phyloP scores from a whole-genome alignment of 2,329 filamentous ascomycete species.

The Diplodia intermedia region DNA sequence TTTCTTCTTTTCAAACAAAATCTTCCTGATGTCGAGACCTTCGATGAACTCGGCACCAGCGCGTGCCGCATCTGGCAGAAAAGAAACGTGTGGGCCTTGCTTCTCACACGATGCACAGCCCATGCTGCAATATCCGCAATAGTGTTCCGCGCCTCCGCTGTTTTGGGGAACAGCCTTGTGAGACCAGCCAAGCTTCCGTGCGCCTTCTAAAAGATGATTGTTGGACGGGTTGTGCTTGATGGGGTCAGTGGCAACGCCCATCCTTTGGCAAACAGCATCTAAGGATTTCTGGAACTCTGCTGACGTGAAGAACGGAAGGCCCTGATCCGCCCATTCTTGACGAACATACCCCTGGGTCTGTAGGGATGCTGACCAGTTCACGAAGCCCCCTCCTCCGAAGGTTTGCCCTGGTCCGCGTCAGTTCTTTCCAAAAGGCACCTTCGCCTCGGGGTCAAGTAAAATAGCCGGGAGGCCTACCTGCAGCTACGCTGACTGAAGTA shows the following conservation, averaged over 20 bases:
- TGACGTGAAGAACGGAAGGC: slow-evolving; percentile 76
- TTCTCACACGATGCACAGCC: slow-evolving; percentile 73
- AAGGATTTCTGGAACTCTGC: slow-evolving; percentile 77
- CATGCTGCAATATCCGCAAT: slow-evolving; percentile 69
- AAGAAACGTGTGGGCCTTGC: slow-evolving; percentile 77
- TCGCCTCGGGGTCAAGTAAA: background rate
- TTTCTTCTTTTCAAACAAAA: slow-evolving; percentile 69
- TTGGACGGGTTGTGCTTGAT: slow-evolving; percentile 79
- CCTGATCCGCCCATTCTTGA: slow-evolving; percentile 76
- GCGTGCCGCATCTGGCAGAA: slow-evolving; percentile 77
- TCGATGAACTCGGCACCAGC: slow-evolving; percentile 84
- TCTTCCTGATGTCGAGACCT: slow-evolving; percentile 74
- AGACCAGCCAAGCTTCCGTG: slow-evolving; percentile 74
- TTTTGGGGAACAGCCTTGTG: slow-evolving; percentile 79
- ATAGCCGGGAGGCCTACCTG: slow-evolving; percentile 40
- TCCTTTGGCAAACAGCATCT: slow-evolving; percentile 77
- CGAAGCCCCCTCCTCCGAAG: slow-evolving; percentile 85
- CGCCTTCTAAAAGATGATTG: slow-evolving; percentile 74
- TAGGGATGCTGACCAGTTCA: slow-evolving; percentile 79
- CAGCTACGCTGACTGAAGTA: slow-evolving; percentile 63
- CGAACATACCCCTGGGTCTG: slow-evolving; percentile 78
- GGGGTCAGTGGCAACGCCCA: slow-evolving; percentile 73
- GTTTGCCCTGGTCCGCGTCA: slow-evolving; percentile 61
- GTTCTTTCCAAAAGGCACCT: background rate
- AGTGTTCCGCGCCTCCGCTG: slow-evolving; percentile 74